Evolutionary conservation across 2,329 filamentous ascomycete genomes (phyloP).

Genomic region (Teratosphaeria pseudoeucalypti): DNA sequence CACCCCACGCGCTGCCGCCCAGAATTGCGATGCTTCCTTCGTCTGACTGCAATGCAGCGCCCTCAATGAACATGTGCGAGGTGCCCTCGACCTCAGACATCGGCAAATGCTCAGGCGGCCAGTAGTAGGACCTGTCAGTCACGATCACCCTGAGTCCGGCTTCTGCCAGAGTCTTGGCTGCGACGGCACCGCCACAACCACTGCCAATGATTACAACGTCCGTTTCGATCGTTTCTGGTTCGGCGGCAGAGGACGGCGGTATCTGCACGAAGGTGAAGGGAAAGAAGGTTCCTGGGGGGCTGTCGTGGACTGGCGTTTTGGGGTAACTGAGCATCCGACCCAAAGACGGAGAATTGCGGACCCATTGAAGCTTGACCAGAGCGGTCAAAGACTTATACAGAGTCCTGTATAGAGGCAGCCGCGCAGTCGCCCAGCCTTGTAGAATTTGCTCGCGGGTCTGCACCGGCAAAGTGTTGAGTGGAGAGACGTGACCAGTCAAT

Average conservation of each 20-base stretch:
- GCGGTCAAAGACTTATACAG: slow-evolving; percentile 47
- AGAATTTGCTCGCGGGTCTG: slow-evolving; percentile 52
- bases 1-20: slow-evolving; percentile 67
- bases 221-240: slow-evolving; percentile 55
- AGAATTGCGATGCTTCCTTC: slow-evolving; percentile 46
- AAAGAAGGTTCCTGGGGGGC: slow-evolving; percentile 38
- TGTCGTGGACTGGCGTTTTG: slow-evolving; percentile 45
- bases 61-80: slow-evolving; percentile 59
- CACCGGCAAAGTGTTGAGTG: slow-evolving; percentile 52
- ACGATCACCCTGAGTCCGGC: slow-evolving; percentile 67
- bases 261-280: slow-evolving; percentile 55
- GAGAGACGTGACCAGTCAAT: slow-evolving; percentile 56
- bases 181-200: slow-evolving; percentile 74
- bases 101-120: slow-evolving; percentile 59
- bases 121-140: slow-evolving; percentile 73
- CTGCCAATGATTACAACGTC: slow-evolving; percentile 82
- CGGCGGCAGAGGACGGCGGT: slow-evolving; percentile 19
- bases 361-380: slow-evolving; percentile 46
- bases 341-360: slow-evolving; percentile 47
- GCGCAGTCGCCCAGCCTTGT: slow-evolving; percentile 50
- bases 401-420: slow-evolving; percentile 44
- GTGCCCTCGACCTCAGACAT: slow-evolving; percentile 55
- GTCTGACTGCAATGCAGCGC: slow-evolving; percentile 47
- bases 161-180: slow-evolving; percentile 69
- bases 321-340: slow-evolving; percentile 48